A percentile compares a stretch with the other conserved stretches of the same genome.
phyloP scores from a whole-genome alignment of 2,329 filamentous ascomycete species.

The Exophiala sp. region DNA sequence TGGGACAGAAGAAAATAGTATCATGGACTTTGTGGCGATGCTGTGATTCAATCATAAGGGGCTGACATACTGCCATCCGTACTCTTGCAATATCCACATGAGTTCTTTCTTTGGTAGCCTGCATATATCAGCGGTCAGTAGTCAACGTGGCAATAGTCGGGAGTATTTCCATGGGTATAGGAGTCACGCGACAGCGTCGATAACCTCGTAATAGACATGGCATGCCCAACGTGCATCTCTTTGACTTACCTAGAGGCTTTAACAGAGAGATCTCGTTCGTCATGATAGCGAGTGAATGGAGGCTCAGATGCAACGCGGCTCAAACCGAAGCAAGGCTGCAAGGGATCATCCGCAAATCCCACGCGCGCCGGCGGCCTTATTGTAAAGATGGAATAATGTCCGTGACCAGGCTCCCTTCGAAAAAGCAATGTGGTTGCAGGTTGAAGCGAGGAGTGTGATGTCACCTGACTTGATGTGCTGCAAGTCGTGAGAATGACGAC shows the following conservation, averaged over 20 bases:
- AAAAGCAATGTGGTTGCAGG: background rate
- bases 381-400: too few relatives aligned
- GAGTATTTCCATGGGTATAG: too few relatives aligned
- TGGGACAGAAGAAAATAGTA: slow-evolving; percentile 4
- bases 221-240: background rate
- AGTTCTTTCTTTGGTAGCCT: slow-evolving; percentile 46
- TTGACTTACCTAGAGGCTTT: slow-evolving; percentile 42
- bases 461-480: slow-evolving; percentile 14
- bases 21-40: slow-evolving; percentile 4
- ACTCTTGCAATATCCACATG: slow-evolving; percentile 49
- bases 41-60: slow-evolving; percentile 34
- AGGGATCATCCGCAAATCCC: slow-evolving; percentile 5
- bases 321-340: background rate
- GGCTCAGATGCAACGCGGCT: slow-evolving; percentile 24
- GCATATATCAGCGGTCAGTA: slow-evolving; percentile 16
- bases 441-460: slow-evolving; percentile 8
- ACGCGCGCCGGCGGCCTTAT: background rate
- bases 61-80: slow-evolving; percentile 42
- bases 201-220: too few relatives aligned
- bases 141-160: background rate
- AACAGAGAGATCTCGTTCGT: slow-evolving; percentile 43
- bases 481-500: slow-evolving; percentile 6
- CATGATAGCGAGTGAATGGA: slow-evolving; percentile 33
- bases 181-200: too few relatives aligned
- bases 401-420: background rate